Evolutionary conservation across 108 stramenopile genomes (phyloP).

Genomic region (Licmophora abbreviata): DNA sequence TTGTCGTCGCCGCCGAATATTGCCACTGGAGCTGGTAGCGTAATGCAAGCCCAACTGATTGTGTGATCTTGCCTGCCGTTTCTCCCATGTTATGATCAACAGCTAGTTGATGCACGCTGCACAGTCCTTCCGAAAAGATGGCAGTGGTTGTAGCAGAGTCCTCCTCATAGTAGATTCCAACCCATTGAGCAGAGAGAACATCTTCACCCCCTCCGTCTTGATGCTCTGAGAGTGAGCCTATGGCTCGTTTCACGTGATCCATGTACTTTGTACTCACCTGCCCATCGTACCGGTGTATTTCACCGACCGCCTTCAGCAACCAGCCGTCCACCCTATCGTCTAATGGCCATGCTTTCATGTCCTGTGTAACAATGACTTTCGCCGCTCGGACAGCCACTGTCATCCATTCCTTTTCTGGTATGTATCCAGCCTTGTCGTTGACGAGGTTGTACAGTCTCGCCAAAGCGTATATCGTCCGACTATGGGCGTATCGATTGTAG

Average conservation of each 20-base stretch:
- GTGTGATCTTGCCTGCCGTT: neutral
- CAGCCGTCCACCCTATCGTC: neutral
- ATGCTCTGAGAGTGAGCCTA: too few species aligned
- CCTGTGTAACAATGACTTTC: neutral
- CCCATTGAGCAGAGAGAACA: too few species aligned
- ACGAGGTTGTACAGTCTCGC: neutral
- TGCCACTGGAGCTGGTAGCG: conserved; percentile 2
- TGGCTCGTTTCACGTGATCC: too few species aligned
- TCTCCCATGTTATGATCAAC: neutral
- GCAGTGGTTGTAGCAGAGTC: neutral
- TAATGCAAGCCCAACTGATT: neutral
- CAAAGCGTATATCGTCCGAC: neutral
- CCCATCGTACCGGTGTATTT: too few species aligned
- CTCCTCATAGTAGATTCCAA: too few species aligned
- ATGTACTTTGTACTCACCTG: too few species aligned
- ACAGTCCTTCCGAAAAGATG: conserved; percentile 1
- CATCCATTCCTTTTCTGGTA: neutral
- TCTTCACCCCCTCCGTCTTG: too few species aligned
- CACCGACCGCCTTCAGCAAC: neutral
- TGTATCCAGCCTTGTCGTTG: neutral
- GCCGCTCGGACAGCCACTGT: neutral
- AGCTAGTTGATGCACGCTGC: neutral
- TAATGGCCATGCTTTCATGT: neutral
- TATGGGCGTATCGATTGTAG: neutral
- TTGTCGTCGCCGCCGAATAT: neutral